These are phyloP conservation scores for Solanum ossicruentum DNA, from an alignment of 257 asterid species.

Conservation along the genomic window DNA sequence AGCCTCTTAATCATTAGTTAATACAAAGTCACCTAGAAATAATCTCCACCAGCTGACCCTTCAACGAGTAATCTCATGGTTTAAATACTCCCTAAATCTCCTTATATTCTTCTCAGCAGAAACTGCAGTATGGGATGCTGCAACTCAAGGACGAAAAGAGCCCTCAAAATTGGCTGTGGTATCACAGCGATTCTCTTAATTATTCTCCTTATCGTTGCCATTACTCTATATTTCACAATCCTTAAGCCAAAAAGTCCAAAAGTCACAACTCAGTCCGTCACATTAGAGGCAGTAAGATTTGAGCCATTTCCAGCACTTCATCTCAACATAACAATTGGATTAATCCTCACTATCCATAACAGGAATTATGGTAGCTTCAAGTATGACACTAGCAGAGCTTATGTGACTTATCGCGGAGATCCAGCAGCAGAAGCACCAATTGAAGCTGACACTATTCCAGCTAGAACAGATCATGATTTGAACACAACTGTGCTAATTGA, in stretches of 20 bases:
- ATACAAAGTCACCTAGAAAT: neutral
- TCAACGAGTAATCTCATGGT: neutral
- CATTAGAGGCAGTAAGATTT: constrained; percentile 5
- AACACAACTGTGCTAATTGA: constrained; percentile 11
- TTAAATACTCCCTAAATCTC: neutral
- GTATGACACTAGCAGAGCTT: constrained; percentile 18
- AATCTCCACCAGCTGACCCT: neutral
- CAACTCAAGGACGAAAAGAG: constrained; percentile 4
- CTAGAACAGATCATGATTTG: constrained; percentile 32
- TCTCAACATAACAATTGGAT: constrained; percentile 33
- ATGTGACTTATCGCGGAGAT: constrained; percentile 20
- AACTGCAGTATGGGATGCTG: neutral
- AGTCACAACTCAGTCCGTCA: constrained; percentile 23
- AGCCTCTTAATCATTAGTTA: neutral
- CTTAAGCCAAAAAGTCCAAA: constrained; percentile 45
- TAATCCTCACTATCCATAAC: constrained; percentile 26
- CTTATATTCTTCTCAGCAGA: neutral
- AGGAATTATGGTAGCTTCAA: constrained; percentile 44
- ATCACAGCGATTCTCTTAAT: constrained; percentile 16
- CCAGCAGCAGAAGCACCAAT: constrained; percentile 31
- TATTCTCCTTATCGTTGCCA: neutral
- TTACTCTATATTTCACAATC: constrained; percentile 23
- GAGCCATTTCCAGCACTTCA: constrained; percentile 20
- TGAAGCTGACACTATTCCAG: constrained; percentile 26
- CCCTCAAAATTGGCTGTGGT: constrained; percentile 30